Evolutionary conservation across 208 protist genomes (phyloP), one percentile per base, ranked within the genome.

Genomic region (Leishmania amazonensis): DNA sequence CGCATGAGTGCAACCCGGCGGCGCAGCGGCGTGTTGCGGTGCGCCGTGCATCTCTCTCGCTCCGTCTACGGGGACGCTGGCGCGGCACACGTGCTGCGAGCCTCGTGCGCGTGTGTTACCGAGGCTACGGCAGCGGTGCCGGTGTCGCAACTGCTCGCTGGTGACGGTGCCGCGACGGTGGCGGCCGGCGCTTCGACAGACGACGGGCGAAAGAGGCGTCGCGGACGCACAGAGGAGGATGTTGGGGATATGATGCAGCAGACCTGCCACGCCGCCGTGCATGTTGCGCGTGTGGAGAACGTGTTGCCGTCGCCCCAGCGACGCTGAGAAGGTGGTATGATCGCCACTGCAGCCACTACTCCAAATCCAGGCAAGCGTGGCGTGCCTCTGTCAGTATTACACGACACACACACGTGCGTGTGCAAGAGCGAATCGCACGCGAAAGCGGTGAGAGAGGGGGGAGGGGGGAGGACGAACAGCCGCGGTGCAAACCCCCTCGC

Each of bases 21-120:
- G 19, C 77, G 81, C 47, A 85, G 71, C 40, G 85, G 83, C 1
- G 78, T 88, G 58, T 71, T 88, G 49, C 79, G 85, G 24, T 88
- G 85, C 38, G 80, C 53, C 3, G 81, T 82, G 60, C 79, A 83
- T 65, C 81, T 88, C 35, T 83, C 74, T 28, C 81, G 81, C 76
- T 83, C 78, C 28, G 45, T 82, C 74, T 81, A 82, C 71, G 85
- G 76, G 42, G 81, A 81, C 75, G 76, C 78, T 24, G 78, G 76
- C 11, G 85, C 75, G n/a, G 75, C 70, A 76, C 54, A 88, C 35
- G 4, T 85, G 13, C 58, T 85, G 9, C 85, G 85, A 49, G 80
- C 85, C 49, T 79, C 85, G 31, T 88, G 85, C 64, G 81, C 85
- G 21, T 85, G 81, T 38, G 78, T 85, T 13, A 58, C 62, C 45